Conservation (phyloP, 2,329 filamentous ascomycete species). For the Ophiosphaerella korrae region DNA sequence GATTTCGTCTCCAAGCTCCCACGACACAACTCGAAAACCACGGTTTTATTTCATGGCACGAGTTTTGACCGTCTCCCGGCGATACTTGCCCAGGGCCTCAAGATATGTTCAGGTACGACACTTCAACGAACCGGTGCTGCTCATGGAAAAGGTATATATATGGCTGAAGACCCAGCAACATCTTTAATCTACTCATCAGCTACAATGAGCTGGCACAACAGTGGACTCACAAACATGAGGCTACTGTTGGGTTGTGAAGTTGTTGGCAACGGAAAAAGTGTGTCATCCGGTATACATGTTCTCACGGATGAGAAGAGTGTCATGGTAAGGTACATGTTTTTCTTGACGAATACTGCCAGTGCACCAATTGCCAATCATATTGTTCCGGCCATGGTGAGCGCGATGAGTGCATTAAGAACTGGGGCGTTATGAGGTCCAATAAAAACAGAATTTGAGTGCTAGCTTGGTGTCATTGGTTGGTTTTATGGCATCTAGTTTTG, state of each 20-base stretch:
- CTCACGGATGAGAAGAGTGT: conserved; percentile 32
- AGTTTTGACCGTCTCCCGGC: conserved; percentile 37
- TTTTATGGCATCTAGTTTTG: no score
- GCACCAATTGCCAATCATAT: conserved; percentile 28
- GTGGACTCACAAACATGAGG: conserved; percentile 31
- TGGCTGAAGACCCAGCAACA: conserved; percentile 35
- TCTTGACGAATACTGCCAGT: conserved; percentile 19
- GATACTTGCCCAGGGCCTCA: conserved; percentile 38
- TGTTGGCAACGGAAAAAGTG: conserved; percentile 20
- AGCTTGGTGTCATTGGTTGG: no score
- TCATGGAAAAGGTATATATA: conserved; percentile 41
- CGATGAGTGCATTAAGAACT: conserved; percentile 23
- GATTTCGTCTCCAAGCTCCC: conserved; percentile 20
- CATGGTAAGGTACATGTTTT: conserved; percentile 44
- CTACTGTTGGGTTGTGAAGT: conserved; percentile 40
- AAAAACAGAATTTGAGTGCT: neutral
- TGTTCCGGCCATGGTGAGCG: conserved; percentile 27
- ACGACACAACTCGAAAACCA: conserved; percentile 14
- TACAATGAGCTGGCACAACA: conserved; percentile 31
- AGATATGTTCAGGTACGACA: conserved; percentile 29
- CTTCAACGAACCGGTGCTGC: conserved; percentile 40
- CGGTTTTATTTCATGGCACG: conserved; percentile 42
- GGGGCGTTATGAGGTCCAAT: conserved; percentile 11
- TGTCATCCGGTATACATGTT: conserved; percentile 30
- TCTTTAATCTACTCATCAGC: conserved; percentile 29